Evolutionary conservation across 345 rosid species (phyloP).

Genomic region (Isatis tinctoria): DNA sequence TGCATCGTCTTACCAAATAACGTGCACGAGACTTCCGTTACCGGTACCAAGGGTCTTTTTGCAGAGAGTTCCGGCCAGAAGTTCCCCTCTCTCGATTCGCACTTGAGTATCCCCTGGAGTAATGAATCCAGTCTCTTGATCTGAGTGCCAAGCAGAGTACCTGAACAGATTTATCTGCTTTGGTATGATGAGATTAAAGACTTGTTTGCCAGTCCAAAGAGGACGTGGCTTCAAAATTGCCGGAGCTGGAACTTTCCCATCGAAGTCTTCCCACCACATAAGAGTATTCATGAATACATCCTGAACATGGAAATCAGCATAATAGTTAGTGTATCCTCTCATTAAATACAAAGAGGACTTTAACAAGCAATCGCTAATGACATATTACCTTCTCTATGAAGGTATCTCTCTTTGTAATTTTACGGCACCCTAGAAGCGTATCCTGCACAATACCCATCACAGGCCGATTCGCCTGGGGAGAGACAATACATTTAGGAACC

Average conservation of each 20-base stretch:
- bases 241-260: constrained; percentile 96
- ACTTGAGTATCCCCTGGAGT: constrained; percentile 95
- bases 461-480: constrained; percentile 96
- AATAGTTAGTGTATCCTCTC: not conserved
- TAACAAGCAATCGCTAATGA: not conserved
- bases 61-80: constrained; percentile 93
- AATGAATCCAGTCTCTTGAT: constrained; percentile 67
- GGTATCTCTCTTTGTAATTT: constrained; percentile 96
- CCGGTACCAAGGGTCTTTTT: constrained; percentile 93
- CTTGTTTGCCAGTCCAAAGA: constrained; percentile 99
- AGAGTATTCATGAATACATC: constrained; percentile 95
- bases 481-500: constrained; percentile 98
- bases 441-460: constrained; percentile 99
- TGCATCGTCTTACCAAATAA: constrained; percentile 61
- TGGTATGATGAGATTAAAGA: constrained; percentile 94
- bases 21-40: constrained; percentile 92
- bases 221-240: constrained; percentile 92
- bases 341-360: not conserved
- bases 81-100: constrained; percentile 90
- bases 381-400: constrained; percentile 88
- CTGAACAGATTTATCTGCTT: constrained; percentile 92
- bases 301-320: constrained; percentile 37
- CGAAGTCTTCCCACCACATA: constrained; percentile 99
- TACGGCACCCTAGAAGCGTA: constrained; percentile 93
- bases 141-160: constrained; percentile 89